A percentile compares a stretch with the other conserved stretches of the same genome.
Conservation (phyloP, 352 stramenopile species). For the Phytophthora sansomeana region DNA sequence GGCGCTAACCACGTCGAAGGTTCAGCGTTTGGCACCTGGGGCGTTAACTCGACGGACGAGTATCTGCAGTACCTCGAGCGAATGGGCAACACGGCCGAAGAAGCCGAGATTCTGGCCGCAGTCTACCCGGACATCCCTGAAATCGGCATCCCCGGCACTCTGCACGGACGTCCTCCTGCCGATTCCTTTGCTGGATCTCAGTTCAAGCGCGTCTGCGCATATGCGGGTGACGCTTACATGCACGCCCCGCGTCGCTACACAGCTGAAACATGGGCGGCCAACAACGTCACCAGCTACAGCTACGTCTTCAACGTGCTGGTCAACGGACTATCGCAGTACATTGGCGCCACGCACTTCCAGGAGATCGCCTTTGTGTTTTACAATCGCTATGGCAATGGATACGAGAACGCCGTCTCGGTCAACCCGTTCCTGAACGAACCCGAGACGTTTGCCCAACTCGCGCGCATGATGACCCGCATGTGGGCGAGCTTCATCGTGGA, state of each 20-base stretch:
- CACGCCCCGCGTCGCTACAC: conserved; percentile 29
- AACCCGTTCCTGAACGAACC: conserved; percentile 35
- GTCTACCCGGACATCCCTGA: conserved; percentile 37
- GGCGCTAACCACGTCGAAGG: conserved; percentile 41
- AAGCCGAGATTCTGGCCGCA: neutral
- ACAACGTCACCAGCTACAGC: conserved; percentile 33
- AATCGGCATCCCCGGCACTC: conserved; percentile 27
- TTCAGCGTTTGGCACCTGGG: conserved; percentile 24
- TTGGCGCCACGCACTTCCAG: conserved; percentile 28
- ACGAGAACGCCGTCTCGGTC: conserved; percentile 29
- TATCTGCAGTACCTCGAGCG: too few species aligned
- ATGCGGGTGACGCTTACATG: conserved; percentile 26
- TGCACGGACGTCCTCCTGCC: conserved; percentile 30
- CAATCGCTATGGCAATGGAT: conserved; percentile 37
- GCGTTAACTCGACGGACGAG: too few species aligned
- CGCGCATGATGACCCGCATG: conserved; percentile 31
- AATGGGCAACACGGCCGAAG: neutral
- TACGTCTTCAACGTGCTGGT: conserved; percentile 43
- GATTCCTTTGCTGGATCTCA: too few species aligned
- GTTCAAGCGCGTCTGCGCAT: conserved; percentile 31
- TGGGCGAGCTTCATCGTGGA: conserved; percentile 38
- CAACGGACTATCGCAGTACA: conserved; percentile 16
- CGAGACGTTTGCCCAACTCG: conserved; percentile 16
- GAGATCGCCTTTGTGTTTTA: conserved; percentile 45
- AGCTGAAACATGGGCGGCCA: conserved; percentile 30